phyloP scores from a whole-genome alignment of 2,329 filamentous ascomycete species.

The Colletotrichum sansevieriae region DNA sequence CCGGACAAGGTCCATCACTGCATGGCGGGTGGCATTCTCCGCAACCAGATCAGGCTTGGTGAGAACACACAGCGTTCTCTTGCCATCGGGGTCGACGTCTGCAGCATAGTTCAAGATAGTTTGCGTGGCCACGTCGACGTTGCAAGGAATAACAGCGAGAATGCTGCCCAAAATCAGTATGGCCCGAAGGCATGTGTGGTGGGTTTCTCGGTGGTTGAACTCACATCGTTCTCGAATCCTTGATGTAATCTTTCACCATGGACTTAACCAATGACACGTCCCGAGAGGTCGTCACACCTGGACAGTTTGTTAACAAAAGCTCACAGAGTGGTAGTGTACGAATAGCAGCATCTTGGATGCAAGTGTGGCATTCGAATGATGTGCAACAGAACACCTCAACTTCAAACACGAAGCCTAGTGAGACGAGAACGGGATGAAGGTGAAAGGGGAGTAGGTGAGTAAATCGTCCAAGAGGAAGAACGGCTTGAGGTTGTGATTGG shows the following conservation, averaged over 20 bases:
- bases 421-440: no score
- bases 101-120: slow-evolving; percentile 55
- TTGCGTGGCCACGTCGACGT: slow-evolving; percentile 56
- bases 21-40: slow-evolving; percentile 41
- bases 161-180: slow-evolving; percentile 46
- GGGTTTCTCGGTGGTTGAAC: neutral
- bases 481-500: no score
- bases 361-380: no score
- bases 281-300: slow-evolving; percentile 45
- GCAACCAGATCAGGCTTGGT: slow-evolving; percentile 61
- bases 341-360: no score
- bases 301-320: slow-evolving; percentile 44
- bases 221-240: slow-evolving; percentile 60
- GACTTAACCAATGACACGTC: slow-evolving; percentile 37
- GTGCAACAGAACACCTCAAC: no score
- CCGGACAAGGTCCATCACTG: slow-evolving; percentile 38
- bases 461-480: no score
- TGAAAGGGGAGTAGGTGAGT: no score
- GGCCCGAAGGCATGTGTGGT: no score
- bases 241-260: slow-evolving; percentile 58
- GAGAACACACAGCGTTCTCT: slow-evolving; percentile 59
- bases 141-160: slow-evolving; percentile 59
- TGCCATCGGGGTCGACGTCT: slow-evolving; percentile 54
- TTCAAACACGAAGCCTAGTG: no score
- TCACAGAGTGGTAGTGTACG: no score